Percentiles rank a stretch among this genome's conserved stretches.
Conservation (phyloP, 805 yeast species). For the Saccharomycopsis babjevae region DNA sequence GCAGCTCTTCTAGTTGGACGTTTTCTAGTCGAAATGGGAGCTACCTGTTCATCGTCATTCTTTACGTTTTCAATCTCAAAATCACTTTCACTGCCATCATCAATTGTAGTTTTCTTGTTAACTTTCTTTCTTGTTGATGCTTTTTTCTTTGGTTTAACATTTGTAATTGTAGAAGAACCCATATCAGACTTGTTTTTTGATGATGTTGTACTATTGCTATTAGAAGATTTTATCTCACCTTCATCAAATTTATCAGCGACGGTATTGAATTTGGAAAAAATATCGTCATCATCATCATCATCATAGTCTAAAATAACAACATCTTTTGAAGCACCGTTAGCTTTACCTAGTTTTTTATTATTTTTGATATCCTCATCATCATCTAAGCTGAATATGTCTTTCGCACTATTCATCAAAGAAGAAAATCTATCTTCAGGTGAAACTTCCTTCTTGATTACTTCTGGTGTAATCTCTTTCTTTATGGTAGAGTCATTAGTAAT, state of each 20-base stretch:
- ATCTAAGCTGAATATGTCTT: slow-evolving; percentile 14
- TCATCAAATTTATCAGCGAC: slow-evolving; percentile 16
- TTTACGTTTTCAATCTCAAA: neutral
- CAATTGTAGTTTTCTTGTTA: neutral
- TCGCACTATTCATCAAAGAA: slow-evolving; percentile 12
- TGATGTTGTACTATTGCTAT: neutral
- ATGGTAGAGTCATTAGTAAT: neutral
- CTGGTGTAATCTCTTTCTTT: neutral
- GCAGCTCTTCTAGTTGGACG: neutral
- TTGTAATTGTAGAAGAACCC: neutral
- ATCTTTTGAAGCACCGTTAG: neutral
- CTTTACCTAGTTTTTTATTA: neutral
- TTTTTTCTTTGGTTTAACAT: neutral
- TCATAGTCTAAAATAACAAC: slow-evolving; percentile 3
- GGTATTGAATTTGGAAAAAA: slow-evolving; percentile 13
- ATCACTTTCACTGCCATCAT: neutral
- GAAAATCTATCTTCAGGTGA: slow-evolving; percentile 10
- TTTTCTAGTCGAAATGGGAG: neutral
- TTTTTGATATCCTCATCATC: slow-evolving; percentile 1
- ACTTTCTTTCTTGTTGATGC: slow-evolving; percentile 5
- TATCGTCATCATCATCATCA: slow-evolving; percentile 14
- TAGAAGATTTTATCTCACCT: neutral
- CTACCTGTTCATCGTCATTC: slow-evolving; percentile 2
- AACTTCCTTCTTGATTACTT: neutral
- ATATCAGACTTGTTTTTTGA: neutral